Base-by-base conservation (phyloP, 164 flowering plant genomes). In the Sedum album region DNA sequence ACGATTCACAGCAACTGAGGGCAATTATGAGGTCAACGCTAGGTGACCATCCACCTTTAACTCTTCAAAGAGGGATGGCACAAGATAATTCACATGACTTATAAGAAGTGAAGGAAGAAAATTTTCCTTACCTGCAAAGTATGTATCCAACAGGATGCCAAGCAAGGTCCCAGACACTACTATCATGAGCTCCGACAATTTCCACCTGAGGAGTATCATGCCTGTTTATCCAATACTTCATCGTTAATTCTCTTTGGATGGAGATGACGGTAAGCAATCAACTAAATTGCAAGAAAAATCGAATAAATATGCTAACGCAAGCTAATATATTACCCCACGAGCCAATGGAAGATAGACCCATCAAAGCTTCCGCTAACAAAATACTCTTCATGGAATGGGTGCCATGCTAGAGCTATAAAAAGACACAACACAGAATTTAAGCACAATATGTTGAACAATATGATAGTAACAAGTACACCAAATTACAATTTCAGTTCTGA, bases 91-190 rank as follows among this genome's bases (percentile, higher is more conserved):
- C 15, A 26, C 33, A 5, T 53, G 62, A 57, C 33, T 57, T 1
- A 0, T 2, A 44, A 13, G n/a, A 57, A 3, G 10, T 20, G 20
- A n/a, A 20, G 0, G 48, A 36, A 23, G 23, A 70, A 49, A 44
- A 14, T 8, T 44, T 39, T 53, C 26, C 48, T 21, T 73, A 93
- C 99, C 99, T 95, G 93, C 95, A 92, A 48, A 95, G 91, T 65
- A 92, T 81, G 72, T 95, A 90, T 68, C 99, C 99, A 75, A 89
- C 82, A 39, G 99, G 99, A 88, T 92, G 99, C 99, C 99, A 95
- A 20, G 97, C 94, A 71, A 95, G 96, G 79, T 95, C 97, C 99
- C 99, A 92, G 20, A 95, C 97, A 79, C 91, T 83, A 70, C 82
- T 89, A 64, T 95, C 99, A 82, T 95, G 99, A 8, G 97, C 99